Conservation (phyloP, 768 basidiomycete genomes). For the Gymnopilus dilepis region DNA sequence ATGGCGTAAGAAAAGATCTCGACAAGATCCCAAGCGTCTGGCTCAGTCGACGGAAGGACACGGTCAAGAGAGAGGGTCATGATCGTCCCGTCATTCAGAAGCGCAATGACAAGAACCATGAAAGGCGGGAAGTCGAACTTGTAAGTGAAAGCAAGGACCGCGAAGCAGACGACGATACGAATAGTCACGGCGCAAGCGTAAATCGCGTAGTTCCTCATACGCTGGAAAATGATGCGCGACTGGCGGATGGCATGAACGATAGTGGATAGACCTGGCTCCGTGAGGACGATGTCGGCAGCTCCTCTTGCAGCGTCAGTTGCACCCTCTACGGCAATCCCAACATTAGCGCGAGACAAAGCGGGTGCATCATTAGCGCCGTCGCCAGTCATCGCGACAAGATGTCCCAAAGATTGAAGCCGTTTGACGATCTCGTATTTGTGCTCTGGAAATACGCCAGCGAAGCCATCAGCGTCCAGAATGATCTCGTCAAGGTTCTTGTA, state of each 20-base stretch:
- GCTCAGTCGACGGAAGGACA: constrained; percentile 92
- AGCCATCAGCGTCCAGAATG: constrained; percentile 99
- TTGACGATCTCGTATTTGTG: constrained; percentile 99
- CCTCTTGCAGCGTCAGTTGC: constrained; percentile 98
- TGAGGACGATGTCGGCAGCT: constrained; percentile 97
- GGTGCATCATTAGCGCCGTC: constrained; percentile 99
- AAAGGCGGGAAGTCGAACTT: constrained; percentile 99
- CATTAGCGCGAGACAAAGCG: constrained; percentile 96
- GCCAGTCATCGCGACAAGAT: constrained; percentile 98
- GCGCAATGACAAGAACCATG: constrained; percentile 98
- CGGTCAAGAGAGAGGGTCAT: constrained; percentile 98
- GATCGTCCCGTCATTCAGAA: constrained; percentile 98
- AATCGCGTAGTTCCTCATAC: constrained; percentile 99
- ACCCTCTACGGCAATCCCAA: constrained; percentile 99
- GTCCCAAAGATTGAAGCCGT: constrained; percentile 94
- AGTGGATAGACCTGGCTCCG: constrained; percentile 98
- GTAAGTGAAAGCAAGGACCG: constrained; percentile 94
- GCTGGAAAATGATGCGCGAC: constrained; percentile 98
- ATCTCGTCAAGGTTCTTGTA: constrained; percentile 91
- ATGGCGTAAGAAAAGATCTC: constrained; percentile 97
- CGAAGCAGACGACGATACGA: constrained; percentile 98
- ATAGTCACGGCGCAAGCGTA: constrained; percentile 96
- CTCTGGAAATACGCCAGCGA: constrained; percentile 98
- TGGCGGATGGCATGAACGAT: constrained; percentile 99
- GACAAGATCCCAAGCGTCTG: constrained; percentile 94